These are phyloP conservation scores for Pyrus betulifolia DNA, from an alignment of 306 rosid species.

Conservation along the genomic window DNA sequence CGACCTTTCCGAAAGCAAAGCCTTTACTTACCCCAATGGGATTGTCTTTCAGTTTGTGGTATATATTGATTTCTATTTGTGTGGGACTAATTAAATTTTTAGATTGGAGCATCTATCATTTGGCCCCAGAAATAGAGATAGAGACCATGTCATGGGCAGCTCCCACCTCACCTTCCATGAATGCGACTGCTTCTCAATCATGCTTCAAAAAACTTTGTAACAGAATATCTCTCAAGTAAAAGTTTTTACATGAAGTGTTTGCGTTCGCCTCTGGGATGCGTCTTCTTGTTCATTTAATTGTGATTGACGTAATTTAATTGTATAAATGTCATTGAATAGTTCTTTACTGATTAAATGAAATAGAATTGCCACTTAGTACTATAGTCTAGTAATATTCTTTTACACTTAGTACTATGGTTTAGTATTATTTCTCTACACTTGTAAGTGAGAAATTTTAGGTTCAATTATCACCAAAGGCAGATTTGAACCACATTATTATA, in stretches of 20 bases:
- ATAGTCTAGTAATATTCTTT: rapidly evolving
- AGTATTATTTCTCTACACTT: too few relatives aligned
- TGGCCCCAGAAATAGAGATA: not conserved
- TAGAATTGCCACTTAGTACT: too few relatives aligned
- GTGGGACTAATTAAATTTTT: not conserved
- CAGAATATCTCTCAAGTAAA: not conserved
- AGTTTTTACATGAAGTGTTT: not conserved
- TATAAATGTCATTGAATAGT: not conserved
- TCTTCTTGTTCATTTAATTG: not conserved
- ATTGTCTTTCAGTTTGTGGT: conserved; percentile 6
- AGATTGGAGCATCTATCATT: not conserved
- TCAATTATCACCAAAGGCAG: too few relatives aligned
- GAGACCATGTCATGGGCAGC: not conserved
- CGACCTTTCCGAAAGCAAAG: conserved; percentile 27
- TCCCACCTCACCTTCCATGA: conserved; percentile 2
- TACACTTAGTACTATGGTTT: too few relatives aligned
- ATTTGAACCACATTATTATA: too few relatives aligned
- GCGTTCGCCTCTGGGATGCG: not conserved
- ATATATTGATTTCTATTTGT: not conserved
- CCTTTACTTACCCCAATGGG: conserved; percentile 22
- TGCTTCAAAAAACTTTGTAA: not conserved
- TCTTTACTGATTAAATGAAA: not conserved
- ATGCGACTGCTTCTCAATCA: not conserved
- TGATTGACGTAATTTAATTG: too few relatives aligned
- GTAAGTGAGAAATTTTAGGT: too few relatives aligned